Conservation (phyloP, 2,329 filamentous ascomycete species). For the Rachicladosporium sp. region DNA sequence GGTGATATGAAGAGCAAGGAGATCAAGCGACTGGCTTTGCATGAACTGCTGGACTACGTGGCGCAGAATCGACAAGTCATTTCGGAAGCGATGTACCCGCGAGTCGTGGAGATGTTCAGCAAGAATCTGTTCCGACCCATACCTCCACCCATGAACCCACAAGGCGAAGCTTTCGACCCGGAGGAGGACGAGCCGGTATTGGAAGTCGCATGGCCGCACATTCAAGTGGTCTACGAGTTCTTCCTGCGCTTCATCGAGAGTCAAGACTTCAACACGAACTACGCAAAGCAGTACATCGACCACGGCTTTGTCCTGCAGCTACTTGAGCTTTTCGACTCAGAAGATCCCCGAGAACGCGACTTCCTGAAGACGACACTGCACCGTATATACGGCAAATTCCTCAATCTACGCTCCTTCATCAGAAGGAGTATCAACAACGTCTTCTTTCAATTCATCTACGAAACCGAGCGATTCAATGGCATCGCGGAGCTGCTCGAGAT, state of each 20-base stretch:
- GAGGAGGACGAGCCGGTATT: conserved; percentile 97
- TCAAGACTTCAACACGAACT: conserved; percentile 99
- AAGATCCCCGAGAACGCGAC: conserved; percentile 90
- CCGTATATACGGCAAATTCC: conserved; percentile 96
- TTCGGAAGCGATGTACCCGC: conserved; percentile 96
- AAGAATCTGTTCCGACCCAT: conserved; percentile 98
- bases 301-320: conserved; percentile 92
- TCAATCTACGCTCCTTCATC: conserved; percentile 95
- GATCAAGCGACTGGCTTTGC: conserved; percentile 90
- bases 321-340: conserved; percentile 95
- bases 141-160: conserved; percentile 90
- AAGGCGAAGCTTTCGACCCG: conserved; percentile 95
- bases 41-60: conserved; percentile 94
- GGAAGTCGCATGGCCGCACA: conserved; percentile 97
- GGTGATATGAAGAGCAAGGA: conserved; percentile 99
- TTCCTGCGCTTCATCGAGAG: conserved; percentile 98
- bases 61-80: conserved; percentile 98
- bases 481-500: conserved; percentile 96
- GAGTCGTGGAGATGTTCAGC: conserved; percentile 97
- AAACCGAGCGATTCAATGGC: conserved; percentile 96
- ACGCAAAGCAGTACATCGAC: conserved; percentile 96
- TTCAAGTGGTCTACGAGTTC: conserved; percentile 98
- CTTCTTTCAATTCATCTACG: conserved; percentile 98
- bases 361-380: conserved; percentile 97
- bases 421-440: conserved; percentile 98